These are phyloP conservation scores for Filobasidium uniguttulatum DNA, from an alignment of 1,284 basidiomycete genomes.

Conservation along the genomic window DNA sequence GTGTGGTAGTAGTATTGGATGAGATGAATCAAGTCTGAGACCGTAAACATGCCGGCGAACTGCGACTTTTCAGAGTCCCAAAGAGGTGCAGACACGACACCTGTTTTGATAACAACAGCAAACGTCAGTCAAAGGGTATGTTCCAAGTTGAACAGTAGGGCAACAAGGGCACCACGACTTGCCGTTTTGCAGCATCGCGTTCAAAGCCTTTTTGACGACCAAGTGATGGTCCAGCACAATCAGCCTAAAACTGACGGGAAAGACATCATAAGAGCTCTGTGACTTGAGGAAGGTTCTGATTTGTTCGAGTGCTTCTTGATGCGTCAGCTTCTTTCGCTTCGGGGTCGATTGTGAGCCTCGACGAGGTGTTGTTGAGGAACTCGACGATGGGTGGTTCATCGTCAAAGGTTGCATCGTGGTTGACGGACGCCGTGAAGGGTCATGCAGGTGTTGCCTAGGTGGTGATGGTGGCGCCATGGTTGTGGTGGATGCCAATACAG, in stretches of 20 bases:
- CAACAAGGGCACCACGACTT: conserved; percentile 18
- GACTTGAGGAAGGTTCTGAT: conserved; percentile 74
- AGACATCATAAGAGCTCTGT: conserved; percentile 82
- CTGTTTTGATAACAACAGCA: conserved; percentile 37
- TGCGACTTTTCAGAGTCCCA: conserved; percentile 86
- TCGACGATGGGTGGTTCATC: neutral
- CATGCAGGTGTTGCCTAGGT: neutral
- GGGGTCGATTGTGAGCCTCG: neutral
- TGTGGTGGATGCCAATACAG: too few relatives aligned
- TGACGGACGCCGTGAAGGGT: neutral
- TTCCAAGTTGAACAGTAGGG: neutral
- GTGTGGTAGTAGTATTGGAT: conserved; percentile 88
- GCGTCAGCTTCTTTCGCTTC: conserved; percentile 29
- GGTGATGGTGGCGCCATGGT: neutral
- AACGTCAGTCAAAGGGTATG: too few relatives aligned
- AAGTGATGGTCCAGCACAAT: conserved; percentile 92
- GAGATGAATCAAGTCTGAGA: conserved; percentile 87
- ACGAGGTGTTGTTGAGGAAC: neutral
- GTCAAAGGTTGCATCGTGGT: neutral
- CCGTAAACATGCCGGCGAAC: conserved; percentile 85
- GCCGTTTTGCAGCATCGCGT: conserved; percentile 81
- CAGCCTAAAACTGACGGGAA: conserved; percentile 87
- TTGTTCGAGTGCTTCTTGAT: conserved; percentile 58
- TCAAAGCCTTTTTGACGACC: conserved; percentile 82
- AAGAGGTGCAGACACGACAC: conserved; percentile 94